Evolutionary conservation across 331 rosid genomes (phyloP), one percentile per base, ranked within the genome.

Genomic region (Rosa hybrid): DNA sequence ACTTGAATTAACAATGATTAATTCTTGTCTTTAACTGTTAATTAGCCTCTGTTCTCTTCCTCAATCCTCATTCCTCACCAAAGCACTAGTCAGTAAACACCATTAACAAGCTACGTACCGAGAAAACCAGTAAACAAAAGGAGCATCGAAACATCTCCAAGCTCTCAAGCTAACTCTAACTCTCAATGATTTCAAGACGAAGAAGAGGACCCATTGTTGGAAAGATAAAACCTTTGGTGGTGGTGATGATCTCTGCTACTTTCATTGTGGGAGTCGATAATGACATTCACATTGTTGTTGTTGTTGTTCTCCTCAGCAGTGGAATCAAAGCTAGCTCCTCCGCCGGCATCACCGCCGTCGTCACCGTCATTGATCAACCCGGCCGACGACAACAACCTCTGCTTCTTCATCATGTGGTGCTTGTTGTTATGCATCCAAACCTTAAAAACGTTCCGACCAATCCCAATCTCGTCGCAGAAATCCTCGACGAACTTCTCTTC

Each of bases 351-450:
- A 4, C 21, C 72, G 54, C 18, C 48, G 81, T 72, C 57, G 23
- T 57, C 67, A 39, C 46, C 25, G 64, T 16, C 39, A 25, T 78
- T 25, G n/a, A 7, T 25, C 17, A 67, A 39, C 44, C 72, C 72
- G 4, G 30, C 50, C 50, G 72, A 41, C 20, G 72, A 41, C 50
- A 42, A 20, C 50, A 38, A 41, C 80, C 54, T 84, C 81, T 83
- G 91, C 79, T 79, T 83, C 70, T 39, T 64, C 44, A 23, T 5
- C n/a, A 59, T 57, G 16, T 63, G 74, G 85, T 90, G 86, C 89
- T 94, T 94, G 84, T 94, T 92, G 81, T 94, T 94, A 83, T 92
- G 97, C 97, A 94, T 94, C 98, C 98, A 94, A 72, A 92, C 93
- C 85, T 86, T 94, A 81, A 92, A 88, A 1, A 90, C 97, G 60